Percentiles rank a stretch among this genome's conserved stretches.
Conservation (phyloP, 495 filamentous ascomycete species). For the Cryomyces antarcticus region DNA sequence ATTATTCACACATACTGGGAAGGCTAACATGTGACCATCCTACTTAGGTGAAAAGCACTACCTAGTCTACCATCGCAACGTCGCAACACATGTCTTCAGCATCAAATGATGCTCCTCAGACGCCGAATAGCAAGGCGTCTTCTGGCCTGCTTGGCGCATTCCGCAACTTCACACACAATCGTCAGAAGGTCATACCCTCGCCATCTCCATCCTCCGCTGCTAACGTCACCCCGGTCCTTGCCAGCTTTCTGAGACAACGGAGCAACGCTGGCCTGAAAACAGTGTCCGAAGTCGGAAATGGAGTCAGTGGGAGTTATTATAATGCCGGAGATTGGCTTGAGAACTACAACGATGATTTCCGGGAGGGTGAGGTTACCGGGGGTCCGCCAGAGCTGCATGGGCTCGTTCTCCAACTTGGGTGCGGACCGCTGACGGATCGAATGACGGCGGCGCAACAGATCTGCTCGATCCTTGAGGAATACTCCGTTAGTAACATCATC, state of each 20-base stretch:
- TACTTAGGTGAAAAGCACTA: too few species aligned
- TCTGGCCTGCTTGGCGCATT: conserved; percentile 9
- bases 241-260: not conserved
- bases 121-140: conserved; percentile 9
- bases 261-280: not conserved
- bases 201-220: conserved; percentile 3
- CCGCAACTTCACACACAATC: conserved; percentile 5
- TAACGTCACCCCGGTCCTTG: not conserved
- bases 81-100: conserved; percentile 10
- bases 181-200: conserved; percentile 6
- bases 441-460: conserved; percentile 3
- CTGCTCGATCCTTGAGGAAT: conserved; percentile 6
- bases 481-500: conserved; percentile 18
- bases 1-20: too few species aligned
- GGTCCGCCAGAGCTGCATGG: not conserved
- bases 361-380: not conserved
- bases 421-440: conserved; percentile 1
- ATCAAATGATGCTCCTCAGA: conserved; percentile 6
- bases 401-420: conserved; percentile 6
- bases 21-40: too few species aligned
- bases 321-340: not conserved
- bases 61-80: not conserved
- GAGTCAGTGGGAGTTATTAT: not conserved
- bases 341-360: not conserved
- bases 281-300: not conserved